Evolutionary conservation across 495 filamentous ascomycete genomes (phyloP), one percentile per base, ranked within the genome.

Genomic region (Glonium stellatum): DNA sequence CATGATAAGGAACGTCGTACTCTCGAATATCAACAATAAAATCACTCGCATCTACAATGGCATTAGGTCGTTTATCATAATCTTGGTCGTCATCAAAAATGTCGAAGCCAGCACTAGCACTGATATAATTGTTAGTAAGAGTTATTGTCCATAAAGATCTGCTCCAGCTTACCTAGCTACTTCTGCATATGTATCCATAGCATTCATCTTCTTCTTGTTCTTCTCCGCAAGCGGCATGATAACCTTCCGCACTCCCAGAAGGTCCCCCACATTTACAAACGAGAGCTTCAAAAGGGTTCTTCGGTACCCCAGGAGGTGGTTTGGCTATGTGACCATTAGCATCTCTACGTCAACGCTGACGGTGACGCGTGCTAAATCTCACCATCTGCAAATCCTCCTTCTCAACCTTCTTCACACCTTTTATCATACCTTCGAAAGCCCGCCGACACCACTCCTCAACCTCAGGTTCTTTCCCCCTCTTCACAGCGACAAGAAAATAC

Each of bases 1-100:
- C 92, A 80, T 99, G 93, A 76, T 99, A 99, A 66, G 92, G 93
- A 68, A 99, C 93, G 76, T 99, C 93, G 72, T 91, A 99, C 78
- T 99, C 93, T 78, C 93, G 85, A 73, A 97, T 96, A 83, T 99
- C 93, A 77, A 96, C 82, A 79, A 99, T 89, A 74, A 87, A 95
- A 82, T 99, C 93, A 80, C 90, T 95, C 54, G 91, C 92, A 77
- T 96, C 89, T 68, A 82, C 80, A 78, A 86, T 84, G 68, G 80
- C 82, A 80, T 87, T 90, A 80, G 79, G 76, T 85, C 87, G 87
- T 88, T 78, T 80, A 73, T 95, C 89, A 75, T 91, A 82, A 78
- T 83, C 82, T 82, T 85, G 78, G 81, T 85, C 85, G 71, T 97
- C 87, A 76, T 96, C 93, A 86, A 96, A 95, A 67, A 96, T 84